Base-by-base conservation (phyloP, 495 filamentous ascomycete species). In the Penicillium angulare region DNA sequence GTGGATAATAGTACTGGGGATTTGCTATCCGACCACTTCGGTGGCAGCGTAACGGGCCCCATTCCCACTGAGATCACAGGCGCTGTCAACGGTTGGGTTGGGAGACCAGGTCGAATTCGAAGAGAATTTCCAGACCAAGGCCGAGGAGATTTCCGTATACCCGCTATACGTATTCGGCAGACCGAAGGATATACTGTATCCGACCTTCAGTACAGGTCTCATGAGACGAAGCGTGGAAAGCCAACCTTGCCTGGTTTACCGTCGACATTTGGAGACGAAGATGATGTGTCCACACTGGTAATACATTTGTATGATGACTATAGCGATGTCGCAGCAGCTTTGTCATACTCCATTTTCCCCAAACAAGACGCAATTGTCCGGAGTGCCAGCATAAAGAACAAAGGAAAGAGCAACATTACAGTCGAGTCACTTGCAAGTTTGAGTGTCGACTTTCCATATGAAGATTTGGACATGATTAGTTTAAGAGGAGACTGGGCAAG, bases 121-220 rank as follows among this genome's bases (percentile, higher is more conserved):
- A 74, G 79, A 7, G 79, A 81, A 53, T 80, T 81, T 40, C 79
- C 79, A 3, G 79, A 81, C 40, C 70, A 76, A 24, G 79, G 79
- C 0, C 69, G 78, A 20, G 77, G 79, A 12, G 79, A 81, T 55
- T 80, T 77, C 43, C 73, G 79, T 9, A 61, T 73, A 3, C 79
- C 79, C n/a, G 79, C 79, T 0, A 68, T 80, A 29, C 71, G 77
- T 18, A 74, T 81, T 48, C 65, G 67, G 16, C 77, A 81, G 52
- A 53, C 62, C 1, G 68, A 65, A n/a, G 79, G 79, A 24, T 65
- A 79, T 18, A 79, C 76, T 3, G 72, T 81, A 2, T 76, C 76
- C 2, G 69, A 71, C 1, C 65, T 81, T 43, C 61, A 65, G 20
- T 81, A 80, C 43, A 63, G 70, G 29, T 74, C 72, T 1, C 63